Evolutionary conservation across 768 basidiomycete species (phyloP).

Genomic region (Russula olivacea): DNA sequence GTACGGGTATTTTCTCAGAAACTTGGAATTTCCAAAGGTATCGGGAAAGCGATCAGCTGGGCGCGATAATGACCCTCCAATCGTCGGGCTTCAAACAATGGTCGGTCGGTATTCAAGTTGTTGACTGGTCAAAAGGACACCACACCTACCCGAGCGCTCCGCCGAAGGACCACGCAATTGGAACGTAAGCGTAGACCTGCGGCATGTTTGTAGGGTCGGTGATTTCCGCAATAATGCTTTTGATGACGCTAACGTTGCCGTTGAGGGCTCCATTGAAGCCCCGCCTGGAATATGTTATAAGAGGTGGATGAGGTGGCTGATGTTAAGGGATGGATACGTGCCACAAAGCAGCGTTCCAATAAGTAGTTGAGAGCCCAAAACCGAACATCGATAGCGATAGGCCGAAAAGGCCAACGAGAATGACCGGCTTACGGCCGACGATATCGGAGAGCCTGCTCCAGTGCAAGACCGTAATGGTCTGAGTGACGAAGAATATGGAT

Average conservation of each 20-base stretch:
- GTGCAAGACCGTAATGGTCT: slow-evolving; percentile 65
- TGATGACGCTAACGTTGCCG: slow-evolving; percentile 64
- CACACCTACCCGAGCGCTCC: slow-evolving; percentile 42
- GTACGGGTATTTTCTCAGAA: slow-evolving; percentile 67
- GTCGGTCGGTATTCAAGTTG: slow-evolving; percentile 11
- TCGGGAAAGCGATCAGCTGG: slow-evolving; percentile 63
- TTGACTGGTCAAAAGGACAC: neutral
- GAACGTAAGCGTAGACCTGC: slow-evolving; percentile 63
- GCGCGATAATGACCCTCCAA: slow-evolving; percentile 61
- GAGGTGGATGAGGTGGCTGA: neutral
- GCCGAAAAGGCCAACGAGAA: slow-evolving; percentile 59
- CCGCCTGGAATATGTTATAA: slow-evolving; percentile 39
- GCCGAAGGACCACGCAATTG: slow-evolving; percentile 45
- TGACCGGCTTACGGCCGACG: slow-evolving; percentile 70
- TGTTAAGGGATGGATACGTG: slow-evolving; percentile 15
- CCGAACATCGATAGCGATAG: slow-evolving; percentile 63
- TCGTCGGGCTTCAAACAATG: slow-evolving; percentile 45
- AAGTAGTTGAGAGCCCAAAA: slow-evolving; percentile 70
- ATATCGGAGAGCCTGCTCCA: slow-evolving; percentile 71
- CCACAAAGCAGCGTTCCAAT: slow-evolving; percentile 55
- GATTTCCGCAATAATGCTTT: slow-evolving; percentile 69
- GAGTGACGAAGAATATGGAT: slow-evolving; percentile 73
- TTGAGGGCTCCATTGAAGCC: slow-evolving; percentile 67
- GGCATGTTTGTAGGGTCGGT: slow-evolving; percentile 67
- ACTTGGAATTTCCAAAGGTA: slow-evolving; percentile 50